A percentile compares a stretch with the other conserved stretches of the same genome.
Conservation (phyloP, 108 stramenopile species). For the Skeletonema menzelii region DNA sequence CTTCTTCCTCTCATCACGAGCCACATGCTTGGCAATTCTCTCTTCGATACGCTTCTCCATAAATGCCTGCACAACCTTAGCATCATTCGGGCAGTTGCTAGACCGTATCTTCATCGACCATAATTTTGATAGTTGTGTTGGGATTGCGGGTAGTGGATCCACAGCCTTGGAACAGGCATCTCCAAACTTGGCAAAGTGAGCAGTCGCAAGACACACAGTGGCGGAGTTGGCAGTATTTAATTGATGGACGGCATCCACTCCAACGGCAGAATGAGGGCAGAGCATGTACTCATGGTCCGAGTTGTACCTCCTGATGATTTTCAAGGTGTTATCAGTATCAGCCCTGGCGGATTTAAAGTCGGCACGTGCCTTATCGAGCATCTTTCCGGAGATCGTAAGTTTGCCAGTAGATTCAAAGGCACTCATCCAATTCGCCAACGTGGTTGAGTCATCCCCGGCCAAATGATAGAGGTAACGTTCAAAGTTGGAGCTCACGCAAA, state of each 20-base stretch:
- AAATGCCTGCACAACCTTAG: constrained; percentile 77
- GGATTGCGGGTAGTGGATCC: constrained; percentile 72
- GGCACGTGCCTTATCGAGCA: constrained; percentile 73
- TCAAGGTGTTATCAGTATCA: constrained; percentile 83
- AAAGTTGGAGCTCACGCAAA: constrained; percentile 98
- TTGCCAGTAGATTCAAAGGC: constrained; percentile 91
- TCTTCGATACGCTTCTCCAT: constrained; percentile 67
- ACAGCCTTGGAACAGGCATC: constrained; percentile 83
- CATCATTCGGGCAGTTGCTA: constrained; percentile 78
- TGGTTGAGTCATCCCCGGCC: constrained; percentile 86
- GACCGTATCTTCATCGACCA: constrained; percentile 68
- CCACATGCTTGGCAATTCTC: constrained; percentile 36
- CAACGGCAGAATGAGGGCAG: constrained; percentile 97
- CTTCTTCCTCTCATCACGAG: constrained; percentile 23
- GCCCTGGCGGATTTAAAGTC: constrained; percentile 91
- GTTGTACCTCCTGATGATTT: constrained; percentile 79
- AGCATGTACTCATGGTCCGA: constrained; percentile 89
- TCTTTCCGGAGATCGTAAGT: constrained; percentile 81
- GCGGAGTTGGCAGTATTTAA: constrained; percentile 52
- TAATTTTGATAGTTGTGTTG: constrained; percentile 60
- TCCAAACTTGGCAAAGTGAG: constrained; percentile 97
- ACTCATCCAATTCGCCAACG: constrained; percentile 88
- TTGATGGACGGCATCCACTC: constrained; percentile 88
- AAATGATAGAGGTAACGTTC: constrained; percentile 96
- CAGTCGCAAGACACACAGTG: constrained; percentile 94